Evolutionary conservation across 1,139 yeast species (phyloP).

Genomic region (Hyphopichia pseudoburtonii): DNA sequence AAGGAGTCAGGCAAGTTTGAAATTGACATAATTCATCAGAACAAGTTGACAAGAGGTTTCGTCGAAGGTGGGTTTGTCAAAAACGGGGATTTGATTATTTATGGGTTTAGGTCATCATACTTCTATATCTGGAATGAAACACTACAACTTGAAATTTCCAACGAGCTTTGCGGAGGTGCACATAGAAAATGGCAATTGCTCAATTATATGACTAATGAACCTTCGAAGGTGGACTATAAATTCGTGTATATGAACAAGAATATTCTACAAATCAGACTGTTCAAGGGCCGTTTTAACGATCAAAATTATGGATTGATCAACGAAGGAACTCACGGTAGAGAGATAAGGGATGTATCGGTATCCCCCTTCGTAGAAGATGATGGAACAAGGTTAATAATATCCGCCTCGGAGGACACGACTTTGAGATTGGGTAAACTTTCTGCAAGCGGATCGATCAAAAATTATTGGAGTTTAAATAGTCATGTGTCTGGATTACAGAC

Average conservation of each 20-base stretch:
- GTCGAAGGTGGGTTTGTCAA: slow-evolving; percentile 68
- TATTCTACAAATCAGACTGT: slow-evolving; percentile 28
- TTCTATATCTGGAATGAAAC: slow-evolving; percentile 87
- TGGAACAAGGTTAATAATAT: slow-evolving; percentile 46
- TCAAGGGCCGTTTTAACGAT: slow-evolving; percentile 19
- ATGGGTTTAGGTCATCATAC: slow-evolving; percentile 78
- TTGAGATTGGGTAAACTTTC: slow-evolving; percentile 55
- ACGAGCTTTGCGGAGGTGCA: slow-evolving; percentile 87
- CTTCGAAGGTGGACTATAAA: slow-evolving; percentile 16
- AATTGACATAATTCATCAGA: slow-evolving; percentile 50
- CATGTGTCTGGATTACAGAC: slow-evolving; percentile 90
- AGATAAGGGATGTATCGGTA: slow-evolving; percentile 68
- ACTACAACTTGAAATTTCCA: slow-evolving; percentile 64
- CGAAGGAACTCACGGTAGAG: slow-evolving; percentile 88
- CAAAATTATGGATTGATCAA: slow-evolving; percentile 28
- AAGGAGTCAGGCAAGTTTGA: slow-evolving; percentile 11
- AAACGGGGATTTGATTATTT: slow-evolving; percentile 55
- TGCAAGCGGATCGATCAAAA: slow-evolving; percentile 39
- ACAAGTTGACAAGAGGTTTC: slow-evolving; percentile 71
- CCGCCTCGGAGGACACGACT: slow-evolving; percentile 90
- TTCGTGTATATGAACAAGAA: slow-evolving; percentile 62
- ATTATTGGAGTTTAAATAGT: slow-evolving; percentile 64
- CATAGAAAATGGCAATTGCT: slow-evolving; percentile 77
- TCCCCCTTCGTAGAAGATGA: slow-evolving; percentile 21
- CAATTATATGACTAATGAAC: slow-evolving; percentile 9